Base-by-base conservation (phyloP, 257 asterid species). In the Rhazya stricta region DNA sequence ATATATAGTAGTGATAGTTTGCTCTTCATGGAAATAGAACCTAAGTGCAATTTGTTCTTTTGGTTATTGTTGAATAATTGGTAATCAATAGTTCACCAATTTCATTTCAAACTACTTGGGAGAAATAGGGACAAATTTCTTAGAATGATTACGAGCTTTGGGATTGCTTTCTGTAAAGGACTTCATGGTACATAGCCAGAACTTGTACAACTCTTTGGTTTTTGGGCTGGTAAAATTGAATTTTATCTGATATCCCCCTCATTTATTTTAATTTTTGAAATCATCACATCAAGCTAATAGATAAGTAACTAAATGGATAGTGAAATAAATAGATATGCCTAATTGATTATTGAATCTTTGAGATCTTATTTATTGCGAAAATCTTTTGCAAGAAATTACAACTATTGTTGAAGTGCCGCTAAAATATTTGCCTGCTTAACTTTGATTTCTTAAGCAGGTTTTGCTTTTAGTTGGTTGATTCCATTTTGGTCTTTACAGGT, bases 401-500 rank as follows among this genome's bases (percentile, higher is more conserved):
- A 29, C 27, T 57, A 27, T 39, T 6, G 25, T 57, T 36, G 30
- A 56, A 29, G 25, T 56, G 32, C 19, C 53, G 19, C 58, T 72
- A 19, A 8, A 48, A 5, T 8, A 39, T 5, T 4, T 54, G 30
- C 1, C 53, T 66, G 41, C 73, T 75, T 48, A n/a, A 36, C n/a
- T 50, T 53, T 67, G 58, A 16, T 53, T 50, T 79, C 54, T 60
- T 74, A 69, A 76, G 48, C 23, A 16, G 54, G 43, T 67, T 84
- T 36, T 78, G 50, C 74, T 43, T 66, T 41, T 74, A 46, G 21
- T 45, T 56, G 32, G 42, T 16, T 74, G 58, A 71, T 41, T 69
- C 72, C 39, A 77, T 51, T 48, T 72, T 34, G 73, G 76, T 71
- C 72, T 74, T 83, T 53, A 79, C 81, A 94, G 99, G 88, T 95